Evolutionary conservation across 768 basidiomycete species (phyloP), one percentile per base, ranked within the genome.

Genomic region (Lentinula boryana): DNA sequence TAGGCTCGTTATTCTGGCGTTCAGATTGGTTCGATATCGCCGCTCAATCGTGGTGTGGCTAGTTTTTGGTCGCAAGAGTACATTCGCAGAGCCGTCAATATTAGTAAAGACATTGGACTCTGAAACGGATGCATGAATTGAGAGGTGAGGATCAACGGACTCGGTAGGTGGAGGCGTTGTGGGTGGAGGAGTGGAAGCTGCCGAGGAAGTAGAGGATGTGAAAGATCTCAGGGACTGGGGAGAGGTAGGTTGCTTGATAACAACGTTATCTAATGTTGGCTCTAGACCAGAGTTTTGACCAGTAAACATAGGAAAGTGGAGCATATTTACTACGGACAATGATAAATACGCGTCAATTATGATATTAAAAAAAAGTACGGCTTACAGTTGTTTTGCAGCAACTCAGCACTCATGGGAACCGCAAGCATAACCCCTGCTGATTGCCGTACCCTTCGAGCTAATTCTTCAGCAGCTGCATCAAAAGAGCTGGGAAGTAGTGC

Each of bases 1-100:
- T 52, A 94, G 77, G 57, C 84, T 85, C 62, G 89, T 88, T 35
- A 94, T 93, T 53, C 92, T 87, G 0, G 91, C 88, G 65, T 94
- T 94, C 49, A 94, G 78, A 69, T 94, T 94, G 1, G 92, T 93
- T 60, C 92, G 87, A 71, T 94, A 94, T 44, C 92, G 82, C 9
- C 92, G 82, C 72, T 94, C 92, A 62, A 94, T 93, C 21, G 91
- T 93, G 3, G 92, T 94, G 68, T 94, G 92, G 65, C 88, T 89
- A 0, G 92, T 93, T 74, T 93, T 94, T n/a, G 87, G 84, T 1
- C 87, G 81, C 1, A 72, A 62, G 18, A 62, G 62, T 64, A 61
- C 68, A 64, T 46, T 66, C 63, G 9, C 63, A 64, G 60, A 62
- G 27, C 60, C 54, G 3, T 31, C 21, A 21, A 55, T 51, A 13